A percentile compares a stretch with the other conserved stretches of the same genome.
Evolutionary conservation across 768 basidiomycete species (phyloP).

Genomic region (Boletus insuetus): DNA sequence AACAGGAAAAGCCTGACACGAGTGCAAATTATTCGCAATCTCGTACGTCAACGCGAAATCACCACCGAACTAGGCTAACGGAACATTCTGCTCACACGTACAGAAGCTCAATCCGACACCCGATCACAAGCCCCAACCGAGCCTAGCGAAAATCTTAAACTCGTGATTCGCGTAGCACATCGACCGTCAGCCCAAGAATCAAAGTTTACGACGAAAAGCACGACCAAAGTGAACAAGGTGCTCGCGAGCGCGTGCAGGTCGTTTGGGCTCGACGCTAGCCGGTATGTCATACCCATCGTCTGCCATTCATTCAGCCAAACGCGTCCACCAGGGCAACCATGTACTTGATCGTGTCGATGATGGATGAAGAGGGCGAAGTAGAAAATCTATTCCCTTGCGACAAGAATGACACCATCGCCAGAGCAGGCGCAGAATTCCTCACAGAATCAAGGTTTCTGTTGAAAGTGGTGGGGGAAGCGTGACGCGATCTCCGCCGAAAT

Average conservation of each 20-base stretch:
- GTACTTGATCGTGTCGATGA: constrained; percentile 23
- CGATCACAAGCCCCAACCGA: constrained; percentile 2
- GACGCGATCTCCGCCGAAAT: constrained; percentile 1
- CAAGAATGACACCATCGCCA: constrained; percentile 22
- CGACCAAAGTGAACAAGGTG: constrained; percentile 32
- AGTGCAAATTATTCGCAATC: neutral
- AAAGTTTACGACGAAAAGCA: constrained; percentile 29
- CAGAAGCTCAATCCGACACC: constrained; percentile 4
- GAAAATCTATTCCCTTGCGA: constrained; percentile 33
- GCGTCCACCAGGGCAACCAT: constrained; percentile 18
- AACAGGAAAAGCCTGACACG: constrained; percentile 14
- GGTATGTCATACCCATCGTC: constrained; percentile 10
- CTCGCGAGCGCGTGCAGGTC: constrained; percentile 29
- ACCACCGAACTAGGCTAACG: neutral
- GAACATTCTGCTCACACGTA: neutral
- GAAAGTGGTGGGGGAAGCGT: constrained; percentile 21
- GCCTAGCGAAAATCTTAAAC: constrained; percentile 7
- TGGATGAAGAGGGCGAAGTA: constrained; percentile 26
- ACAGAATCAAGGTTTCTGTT: constrained; percentile 25
- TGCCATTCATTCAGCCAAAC: neutral
- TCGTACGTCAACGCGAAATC: constrained; percentile 8
- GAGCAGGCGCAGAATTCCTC: constrained; percentile 26
- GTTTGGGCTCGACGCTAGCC: constrained; percentile 21
- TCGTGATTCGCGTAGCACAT: constrained; percentile 33
- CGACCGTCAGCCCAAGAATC: constrained; percentile 29